Conservation (phyloP, 2,329 filamentous ascomycete species). For the Exophiala aquamarina region DNA sequence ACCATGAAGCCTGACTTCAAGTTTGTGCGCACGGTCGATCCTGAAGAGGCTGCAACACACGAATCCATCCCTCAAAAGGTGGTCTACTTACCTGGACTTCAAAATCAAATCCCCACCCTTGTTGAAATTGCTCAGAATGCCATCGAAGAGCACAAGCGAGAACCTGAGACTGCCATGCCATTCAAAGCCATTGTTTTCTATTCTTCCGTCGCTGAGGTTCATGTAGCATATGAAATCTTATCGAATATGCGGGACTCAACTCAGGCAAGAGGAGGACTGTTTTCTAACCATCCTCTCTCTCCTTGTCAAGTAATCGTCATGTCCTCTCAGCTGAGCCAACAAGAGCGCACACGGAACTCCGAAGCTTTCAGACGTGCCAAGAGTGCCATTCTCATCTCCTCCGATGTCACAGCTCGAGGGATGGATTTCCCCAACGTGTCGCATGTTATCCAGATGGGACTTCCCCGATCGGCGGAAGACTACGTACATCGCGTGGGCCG, state of each 20-base stretch:
- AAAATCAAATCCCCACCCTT: conserved; percentile 74
- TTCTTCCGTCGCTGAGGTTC: conserved; percentile 74
- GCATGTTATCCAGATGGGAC: conserved; percentile 49
- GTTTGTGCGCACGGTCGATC: conserved; percentile 83
- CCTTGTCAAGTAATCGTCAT: conserved; percentile 62
- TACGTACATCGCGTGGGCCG: conserved; percentile 44
- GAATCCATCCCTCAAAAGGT: conserved; percentile 78
- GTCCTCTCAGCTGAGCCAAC: conserved; percentile 75
- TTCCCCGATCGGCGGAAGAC: conserved; percentile 52
- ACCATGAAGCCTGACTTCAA: conserved; percentile 83
- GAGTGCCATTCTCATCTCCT: conserved; percentile 53
- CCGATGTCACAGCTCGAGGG: conserved; percentile 47
- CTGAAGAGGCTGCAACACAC: conserved; percentile 80
- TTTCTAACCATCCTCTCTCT: conserved; percentile 73
- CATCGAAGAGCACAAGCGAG: conserved; percentile 38
- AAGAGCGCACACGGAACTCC: conserved; percentile 66
- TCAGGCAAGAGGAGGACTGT: conserved; percentile 18
- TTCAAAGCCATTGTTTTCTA: conserved; percentile 98
- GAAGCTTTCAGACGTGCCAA: conserved; percentile 65
- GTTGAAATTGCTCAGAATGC: conserved; percentile 70
- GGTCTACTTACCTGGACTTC: conserved; percentile 65
- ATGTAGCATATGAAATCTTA: conserved; percentile 63
- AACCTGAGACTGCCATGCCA: conserved; percentile 49
- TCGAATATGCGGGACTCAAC: conserved; percentile 49
- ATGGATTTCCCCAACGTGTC: conserved; percentile 55